Evolutionary conservation across 768 basidiomycete species (phyloP), one percentile per base, ranked within the genome.

Genomic region (Pisolithus sp.): DNA sequence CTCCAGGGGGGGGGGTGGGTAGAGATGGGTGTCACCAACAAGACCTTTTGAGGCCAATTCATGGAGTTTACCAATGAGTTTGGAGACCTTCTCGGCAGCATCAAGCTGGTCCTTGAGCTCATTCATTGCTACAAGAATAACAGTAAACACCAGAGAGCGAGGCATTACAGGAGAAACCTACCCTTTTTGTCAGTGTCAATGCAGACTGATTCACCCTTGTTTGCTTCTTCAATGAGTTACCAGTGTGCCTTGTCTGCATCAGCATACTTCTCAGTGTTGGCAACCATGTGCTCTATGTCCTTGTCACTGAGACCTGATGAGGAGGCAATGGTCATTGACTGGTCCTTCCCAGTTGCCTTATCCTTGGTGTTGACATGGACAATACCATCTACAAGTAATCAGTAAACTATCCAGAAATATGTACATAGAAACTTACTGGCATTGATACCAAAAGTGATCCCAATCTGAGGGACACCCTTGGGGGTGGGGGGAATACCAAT

Each of bases 291-390:
- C 75, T 96, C 93, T 54, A 98, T 98, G 62, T 99, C 95, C 74
- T 86, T 88, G 73, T 97, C 93, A 57, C 80, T 89, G 49, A 98
- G 83, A 66, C 96, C 95, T 4, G 95, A 98, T 8, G 93, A 96
- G 4, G 94, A 96, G 5, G 94, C 93, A 56, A 98, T 94, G 44
- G 95, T 98, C 90, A 92, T 93, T 0, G 89, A 92, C 64, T 93
- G 91, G 63, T 93, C 89, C 77, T 93, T 93, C 69, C 65, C 71
- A 12, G 90, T 93, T 2, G 90, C 90, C 76, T 93, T 90, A 73
- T 91, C 87, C 82, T 95, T 93, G 46, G 96, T 95, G 10, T 82
- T 85, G 53, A 98, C 95, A 67, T 98, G 93, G 62, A 99, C 95
- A 59, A 98, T 96, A 76, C 93, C 93, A 61, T 93, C 86, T 85